Evolutionary conservation across 495 filamentous ascomycete species (phyloP).

Genomic region (Rusavskia elegans): DNA sequence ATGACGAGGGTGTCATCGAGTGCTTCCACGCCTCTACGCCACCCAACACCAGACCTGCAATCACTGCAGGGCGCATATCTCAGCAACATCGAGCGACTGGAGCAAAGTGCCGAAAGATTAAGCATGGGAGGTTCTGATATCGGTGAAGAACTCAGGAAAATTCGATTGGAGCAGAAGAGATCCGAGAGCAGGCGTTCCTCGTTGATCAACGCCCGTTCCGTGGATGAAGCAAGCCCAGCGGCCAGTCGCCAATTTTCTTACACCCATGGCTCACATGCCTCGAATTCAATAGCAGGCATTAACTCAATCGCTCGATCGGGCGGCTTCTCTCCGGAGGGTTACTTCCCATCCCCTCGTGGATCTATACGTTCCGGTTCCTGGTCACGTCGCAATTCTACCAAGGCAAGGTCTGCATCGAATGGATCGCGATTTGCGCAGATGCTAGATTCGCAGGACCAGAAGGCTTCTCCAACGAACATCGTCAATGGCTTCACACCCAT

Average conservation of each 20-base stretch:
- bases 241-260: constrained; percentile 34
- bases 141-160: constrained; percentile 63
- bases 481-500: constrained; percentile 3
- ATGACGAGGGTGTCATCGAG: constrained; percentile 20
- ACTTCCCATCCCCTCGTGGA: constrained; percentile 45
- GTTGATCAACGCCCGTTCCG: constrained; percentile 25
- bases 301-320: constrained; percentile 50
- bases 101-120: constrained; percentile 66
- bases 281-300: constrained; percentile 51
- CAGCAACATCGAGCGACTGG: constrained; percentile 66
- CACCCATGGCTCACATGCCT: constrained; percentile 26
- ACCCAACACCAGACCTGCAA: constrained; percentile 64
- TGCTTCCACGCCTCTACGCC: constrained; percentile 30
- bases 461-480: constrained; percentile 23
- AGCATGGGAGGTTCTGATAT: constrained; percentile 64
- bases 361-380: constrained; percentile 38
- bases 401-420: constrained; percentile 44
- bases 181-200: constrained; percentile 45
- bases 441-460: constrained; percentile 32
- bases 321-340: constrained; percentile 56
- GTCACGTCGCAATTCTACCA: constrained; percentile 21
- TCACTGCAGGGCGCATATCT: constrained; percentile 57
- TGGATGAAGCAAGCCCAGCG: constrained; percentile 12
- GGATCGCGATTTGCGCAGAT: constrained; percentile 33
- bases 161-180: constrained; percentile 62